phyloP scores from a whole-genome alignment of 208 protist species.

The Novymonas esmeraldas region DNA sequence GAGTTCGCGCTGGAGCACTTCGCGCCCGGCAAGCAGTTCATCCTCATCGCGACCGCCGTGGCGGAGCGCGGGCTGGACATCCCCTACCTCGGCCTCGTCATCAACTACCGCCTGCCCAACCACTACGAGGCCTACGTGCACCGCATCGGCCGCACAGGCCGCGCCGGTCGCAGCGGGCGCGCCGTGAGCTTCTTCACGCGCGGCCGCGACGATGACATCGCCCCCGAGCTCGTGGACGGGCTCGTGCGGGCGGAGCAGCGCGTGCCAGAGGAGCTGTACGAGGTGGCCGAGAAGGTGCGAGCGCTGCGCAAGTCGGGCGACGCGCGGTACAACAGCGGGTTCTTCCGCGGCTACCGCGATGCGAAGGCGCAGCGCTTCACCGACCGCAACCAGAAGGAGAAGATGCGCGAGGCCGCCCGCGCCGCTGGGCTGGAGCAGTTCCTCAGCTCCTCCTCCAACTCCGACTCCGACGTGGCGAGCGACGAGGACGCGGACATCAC shows the following conservation, averaged over 20 bases:
- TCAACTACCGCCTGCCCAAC: constrained; percentile 99
- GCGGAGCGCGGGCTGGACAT: constrained; percentile 97
- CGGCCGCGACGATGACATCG: constrained; percentile 81
- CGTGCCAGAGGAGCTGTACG: constrained; percentile 84
- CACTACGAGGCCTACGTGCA: constrained; percentile 99
- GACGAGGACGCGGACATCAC: constrained; percentile 41
- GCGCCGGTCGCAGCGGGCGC: constrained; percentile 76
- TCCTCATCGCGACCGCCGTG: constrained; percentile 90
- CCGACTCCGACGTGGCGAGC: constrained; percentile 47
- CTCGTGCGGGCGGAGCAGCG: constrained; percentile 75
- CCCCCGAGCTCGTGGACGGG: constrained; percentile 78
- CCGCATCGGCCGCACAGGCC: constrained; percentile 94
- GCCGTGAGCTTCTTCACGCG: constrained; percentile 89
- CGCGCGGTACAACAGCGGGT: constrained; percentile 61
- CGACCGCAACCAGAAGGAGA: constrained; percentile 65
- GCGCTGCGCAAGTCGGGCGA: constrained; percentile 74
- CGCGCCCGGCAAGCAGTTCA: constrained; percentile 78
- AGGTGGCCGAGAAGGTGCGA: constrained; percentile 63
- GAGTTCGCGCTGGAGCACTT: constrained; percentile 91
- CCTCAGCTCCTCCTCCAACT: constrained; percentile 58
- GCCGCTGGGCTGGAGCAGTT: constrained; percentile 80
- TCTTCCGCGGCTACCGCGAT: constrained; percentile 79
- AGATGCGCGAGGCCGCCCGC: constrained; percentile 60
- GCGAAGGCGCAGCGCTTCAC: constrained; percentile 61
- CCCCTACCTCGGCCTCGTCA: constrained; percentile 97